These are phyloP conservation scores for Plectosphaerella sp. DNA, from an alignment of 2,329 filamentous ascomycete genomes.

Conservation along the genomic window DNA sequence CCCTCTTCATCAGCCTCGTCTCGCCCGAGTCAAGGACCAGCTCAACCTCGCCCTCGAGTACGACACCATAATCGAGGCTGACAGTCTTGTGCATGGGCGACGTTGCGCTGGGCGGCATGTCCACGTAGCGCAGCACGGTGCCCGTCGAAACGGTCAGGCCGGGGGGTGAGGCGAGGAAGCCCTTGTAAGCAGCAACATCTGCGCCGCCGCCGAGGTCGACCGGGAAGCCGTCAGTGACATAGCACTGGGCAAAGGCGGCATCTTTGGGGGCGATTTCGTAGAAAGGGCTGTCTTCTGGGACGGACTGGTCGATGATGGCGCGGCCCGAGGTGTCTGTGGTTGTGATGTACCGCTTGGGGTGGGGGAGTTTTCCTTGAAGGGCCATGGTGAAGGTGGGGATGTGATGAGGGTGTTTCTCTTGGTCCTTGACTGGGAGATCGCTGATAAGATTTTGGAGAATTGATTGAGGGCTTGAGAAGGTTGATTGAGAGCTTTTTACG, in stretches of 20 bases:
- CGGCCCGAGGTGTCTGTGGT: conserved; percentile 26
- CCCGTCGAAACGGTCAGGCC: conserved; percentile 27
- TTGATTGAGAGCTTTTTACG: no score
- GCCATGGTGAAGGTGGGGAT: not conserved
- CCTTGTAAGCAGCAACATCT: conserved; percentile 17
- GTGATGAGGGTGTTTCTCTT: not conserved
- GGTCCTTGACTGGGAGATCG: not conserved
- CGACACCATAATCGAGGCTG: conserved; percentile 49
- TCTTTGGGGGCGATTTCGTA: conserved; percentile 12
- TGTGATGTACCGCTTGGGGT: conserved; percentile 22
- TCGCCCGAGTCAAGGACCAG: conserved; percentile 49
- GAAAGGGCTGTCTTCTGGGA: conserved; percentile 16
- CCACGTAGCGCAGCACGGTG: conserved; percentile 41
- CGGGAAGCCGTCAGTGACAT: conserved; percentile 19
- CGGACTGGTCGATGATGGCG: conserved; percentile 25
- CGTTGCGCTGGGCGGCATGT: conserved; percentile 35
- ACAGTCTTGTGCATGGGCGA: conserved; percentile 46
- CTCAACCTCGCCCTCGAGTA: conserved; percentile 49
- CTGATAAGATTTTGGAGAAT: not conserved
- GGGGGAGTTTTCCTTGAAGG: conserved; percentile 8
- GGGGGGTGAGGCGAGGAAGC: conserved; percentile 14
- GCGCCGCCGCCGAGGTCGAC: conserved; percentile 10
- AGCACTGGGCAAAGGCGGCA: conserved; percentile 18
- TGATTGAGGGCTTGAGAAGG: not conserved
- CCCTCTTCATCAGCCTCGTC: conserved; percentile 36